phyloP scores from a whole-genome alignment of 495 filamentous ascomycete genomes.

The Penicillium cosmopolitanum region DNA sequence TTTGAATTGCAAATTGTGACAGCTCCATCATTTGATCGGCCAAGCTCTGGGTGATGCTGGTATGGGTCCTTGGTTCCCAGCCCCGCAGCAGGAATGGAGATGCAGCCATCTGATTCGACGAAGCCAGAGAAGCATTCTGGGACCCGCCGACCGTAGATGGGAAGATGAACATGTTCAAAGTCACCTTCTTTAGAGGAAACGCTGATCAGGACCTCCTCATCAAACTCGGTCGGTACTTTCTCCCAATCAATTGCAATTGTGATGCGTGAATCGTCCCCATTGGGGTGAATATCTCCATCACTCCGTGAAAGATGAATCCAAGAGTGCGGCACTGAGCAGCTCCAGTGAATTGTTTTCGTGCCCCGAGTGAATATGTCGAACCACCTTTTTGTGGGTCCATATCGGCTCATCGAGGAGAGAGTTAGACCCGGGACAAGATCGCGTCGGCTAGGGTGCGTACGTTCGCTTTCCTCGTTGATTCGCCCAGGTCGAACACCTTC shows the following conservation, averaged over 20 bases:
- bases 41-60: slow-evolving; percentile 22
- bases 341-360: slow-evolving; percentile 60
- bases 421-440: slow-evolving; percentile 50
- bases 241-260: slow-evolving; percentile 48
- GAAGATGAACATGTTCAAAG: slow-evolving; percentile 58
- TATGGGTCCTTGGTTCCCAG: slow-evolving; percentile 44
- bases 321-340: slow-evolving; percentile 47
- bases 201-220: slow-evolving; percentile 32
- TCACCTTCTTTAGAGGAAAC: slow-evolving; percentile 57
- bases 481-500: slow-evolving; percentile 45
- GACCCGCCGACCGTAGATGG: slow-evolving; percentile 55
- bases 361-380: slow-evolving; percentile 72
- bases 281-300: slow-evolving; percentile 54
- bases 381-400: slow-evolving; percentile 60
- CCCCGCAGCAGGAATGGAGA: slow-evolving; percentile 33
- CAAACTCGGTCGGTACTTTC: slow-evolving; percentile 31
- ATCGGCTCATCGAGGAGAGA: slow-evolving; percentile 64
- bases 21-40: slow-evolving; percentile 14
- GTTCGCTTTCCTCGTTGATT: slow-evolving; percentile 54
- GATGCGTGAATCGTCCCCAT: slow-evolving; percentile 50
- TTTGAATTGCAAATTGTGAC: slow-evolving; percentile 20
- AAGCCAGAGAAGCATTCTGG: slow-evolving; percentile 63
- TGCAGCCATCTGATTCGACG: slow-evolving; percentile 63
- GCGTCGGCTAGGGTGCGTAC: slow-evolving; percentile 60
- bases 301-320: slow-evolving; percentile 62